phyloP scores from a whole-genome alignment of 202 grass and related monocot genomes.

The Elaeis oleifera region DNA sequence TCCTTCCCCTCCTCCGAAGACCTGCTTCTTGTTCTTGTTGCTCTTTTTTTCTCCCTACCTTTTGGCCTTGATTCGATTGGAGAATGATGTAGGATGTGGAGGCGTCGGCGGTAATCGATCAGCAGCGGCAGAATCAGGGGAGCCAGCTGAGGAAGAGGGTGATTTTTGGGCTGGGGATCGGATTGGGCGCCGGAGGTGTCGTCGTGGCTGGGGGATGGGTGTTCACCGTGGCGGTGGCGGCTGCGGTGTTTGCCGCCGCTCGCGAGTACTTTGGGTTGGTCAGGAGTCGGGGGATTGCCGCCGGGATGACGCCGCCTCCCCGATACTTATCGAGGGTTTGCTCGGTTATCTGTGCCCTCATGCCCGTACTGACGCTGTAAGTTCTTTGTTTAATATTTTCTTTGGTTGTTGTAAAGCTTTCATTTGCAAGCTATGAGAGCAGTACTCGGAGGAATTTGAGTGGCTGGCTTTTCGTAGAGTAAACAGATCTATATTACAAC shows the following conservation, averaged over 20 bases:
- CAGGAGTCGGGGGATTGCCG: constrained; percentile 37
- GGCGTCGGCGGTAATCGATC: constrained; percentile 3
- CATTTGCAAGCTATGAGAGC: too few species aligned
- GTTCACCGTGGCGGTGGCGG: constrained; percentile 39
- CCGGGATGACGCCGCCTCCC: constrained; percentile 53
- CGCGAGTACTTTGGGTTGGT: constrained; percentile 90
- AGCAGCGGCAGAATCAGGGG: constrained; percentile 20
- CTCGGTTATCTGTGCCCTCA: constrained; percentile 70
- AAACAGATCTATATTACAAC: too few species aligned
- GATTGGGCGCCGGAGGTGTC: constrained; percentile 67
- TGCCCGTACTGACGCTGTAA: constrained; percentile 89
- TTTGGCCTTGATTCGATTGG: constrained; percentile 3
- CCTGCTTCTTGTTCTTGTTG: background rate
- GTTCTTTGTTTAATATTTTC: background rate
- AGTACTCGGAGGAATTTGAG: too few species aligned
- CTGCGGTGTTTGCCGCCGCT: constrained; percentile 34
- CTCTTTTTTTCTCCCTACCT: background rate
- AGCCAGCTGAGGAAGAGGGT: constrained; percentile 61
- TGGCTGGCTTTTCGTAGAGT: too few species aligned
- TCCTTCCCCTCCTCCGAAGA: background rate
- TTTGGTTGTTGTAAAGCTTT: too few species aligned
- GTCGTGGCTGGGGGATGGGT: constrained; percentile 70
- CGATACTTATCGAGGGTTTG: constrained; percentile 88
- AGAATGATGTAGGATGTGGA: constrained; percentile 5
- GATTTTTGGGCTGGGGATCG: constrained; percentile 70